A percentile compares a stretch with the other conserved stretches of the same genome.
phyloP scores from a whole-genome alignment of 495 filamentous ascomycete species.

The Pyrenopolyporus hunteri region DNA sequence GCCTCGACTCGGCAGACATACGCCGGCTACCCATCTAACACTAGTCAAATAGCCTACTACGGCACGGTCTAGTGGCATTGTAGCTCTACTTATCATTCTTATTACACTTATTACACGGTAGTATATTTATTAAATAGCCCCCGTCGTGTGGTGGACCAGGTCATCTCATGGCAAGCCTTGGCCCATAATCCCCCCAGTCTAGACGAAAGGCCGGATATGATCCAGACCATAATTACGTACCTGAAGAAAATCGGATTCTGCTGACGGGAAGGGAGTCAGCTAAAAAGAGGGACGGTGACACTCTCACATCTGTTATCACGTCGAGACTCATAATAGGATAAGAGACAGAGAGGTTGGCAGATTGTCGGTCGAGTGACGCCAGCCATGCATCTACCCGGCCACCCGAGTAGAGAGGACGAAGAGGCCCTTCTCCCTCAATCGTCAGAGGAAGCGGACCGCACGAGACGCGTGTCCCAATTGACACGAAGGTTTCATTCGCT shows the following conservation, averaged over 20 bases:
- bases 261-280: slow-evolving; percentile 1
- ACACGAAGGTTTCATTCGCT: slow-evolving; percentile 7
- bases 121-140: not conserved
- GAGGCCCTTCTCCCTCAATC: slow-evolving; percentile 35
- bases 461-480: slow-evolving; percentile 7
- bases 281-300: slow-evolving; percentile 25
- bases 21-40: not conserved
- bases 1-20: too few relatives aligned
- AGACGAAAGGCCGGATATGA: slow-evolving; percentile 7
- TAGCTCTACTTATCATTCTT: not conserved
- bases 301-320: not conserved
- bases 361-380: slow-evolving; percentile 19
- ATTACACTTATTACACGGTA: not conserved
- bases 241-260: not conserved
- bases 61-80: not conserved
- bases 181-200: slow-evolving; percentile 2
- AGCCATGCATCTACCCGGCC: slow-evolving; percentile 28
- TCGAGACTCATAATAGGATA: slow-evolving; percentile 7
- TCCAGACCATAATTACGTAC: slow-evolving; percentile 7
- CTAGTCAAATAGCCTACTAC: not conserved
- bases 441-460: slow-evolving; percentile 12
- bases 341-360: too few relatives aligned
- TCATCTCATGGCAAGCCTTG: not conserved
- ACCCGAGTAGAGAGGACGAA: slow-evolving; percentile 30
- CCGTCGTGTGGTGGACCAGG: not conserved